These are phyloP conservation scores for Taphrina confusa DNA, from an alignment of 1,139 yeast genomes.

Conservation along the genomic window DNA sequence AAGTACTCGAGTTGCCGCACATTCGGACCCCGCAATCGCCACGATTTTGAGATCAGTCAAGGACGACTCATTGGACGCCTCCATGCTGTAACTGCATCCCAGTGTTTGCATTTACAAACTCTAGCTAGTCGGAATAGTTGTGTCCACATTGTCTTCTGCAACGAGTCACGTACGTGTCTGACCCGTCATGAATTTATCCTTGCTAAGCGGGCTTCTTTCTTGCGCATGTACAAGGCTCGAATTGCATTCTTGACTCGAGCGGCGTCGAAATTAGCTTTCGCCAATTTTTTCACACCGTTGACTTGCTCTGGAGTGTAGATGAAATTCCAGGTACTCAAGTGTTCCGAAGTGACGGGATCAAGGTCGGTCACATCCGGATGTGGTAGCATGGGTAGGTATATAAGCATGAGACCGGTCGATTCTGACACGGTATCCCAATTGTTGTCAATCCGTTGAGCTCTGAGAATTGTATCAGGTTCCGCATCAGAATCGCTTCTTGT, in stretches of 20 bases:
- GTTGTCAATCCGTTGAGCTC: conserved; percentile 14
- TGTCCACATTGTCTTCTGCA: no score
- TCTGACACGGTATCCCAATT: conserved; percentile 8
- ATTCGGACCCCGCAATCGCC: no score
- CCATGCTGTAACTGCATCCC: no score
- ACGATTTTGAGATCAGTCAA: no score
- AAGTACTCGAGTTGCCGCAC: no score
- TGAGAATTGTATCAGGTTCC: background rate
- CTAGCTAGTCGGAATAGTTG: no score
- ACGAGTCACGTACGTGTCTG: no score
- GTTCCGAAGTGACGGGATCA: conserved; percentile 40
- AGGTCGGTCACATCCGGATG: conserved; percentile 40
- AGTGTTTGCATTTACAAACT: no score
- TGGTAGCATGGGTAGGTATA: conserved; percentile 41
- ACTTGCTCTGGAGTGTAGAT: conserved; percentile 40
- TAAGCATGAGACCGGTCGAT: conserved; percentile 40
- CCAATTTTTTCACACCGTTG: conserved; percentile 46
- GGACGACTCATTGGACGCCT: no score
- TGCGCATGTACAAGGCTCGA: conserved; percentile 39
- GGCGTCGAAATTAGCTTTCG: conserved; percentile 43
- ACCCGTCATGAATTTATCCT: no score
- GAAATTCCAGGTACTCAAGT: conserved; percentile 42
- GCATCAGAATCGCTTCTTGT: background rate
- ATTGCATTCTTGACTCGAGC: conserved; percentile 39
- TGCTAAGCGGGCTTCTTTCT: conserved; percentile 36